phyloP scores from a whole-genome alignment of 495 filamentous ascomycete species.

The Massariosphaeria phaeospora region DNA sequence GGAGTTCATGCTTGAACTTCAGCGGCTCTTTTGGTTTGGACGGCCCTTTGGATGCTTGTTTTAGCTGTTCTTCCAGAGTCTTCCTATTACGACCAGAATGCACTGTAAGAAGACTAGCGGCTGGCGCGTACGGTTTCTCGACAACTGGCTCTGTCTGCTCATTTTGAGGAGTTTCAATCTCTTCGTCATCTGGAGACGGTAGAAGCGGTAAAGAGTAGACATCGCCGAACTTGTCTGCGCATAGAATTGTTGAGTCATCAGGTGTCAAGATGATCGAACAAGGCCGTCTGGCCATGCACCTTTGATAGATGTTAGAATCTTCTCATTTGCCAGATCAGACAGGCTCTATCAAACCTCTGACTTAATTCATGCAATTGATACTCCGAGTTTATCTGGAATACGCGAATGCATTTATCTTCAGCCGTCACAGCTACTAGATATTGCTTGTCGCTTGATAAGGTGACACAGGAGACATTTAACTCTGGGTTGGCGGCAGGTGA shows the following conservation, averaged over 20 bases:
- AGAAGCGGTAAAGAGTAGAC: slow-evolving; percentile 84
- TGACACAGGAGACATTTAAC: slow-evolving; percentile 37
- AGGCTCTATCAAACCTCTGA: slow-evolving; percentile 65
- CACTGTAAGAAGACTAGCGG: slow-evolving; percentile 71
- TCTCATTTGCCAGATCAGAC: neutral
- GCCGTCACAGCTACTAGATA: slow-evolving; percentile 73
- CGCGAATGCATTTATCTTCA: slow-evolving; percentile 85
- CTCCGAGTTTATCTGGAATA: slow-evolving; percentile 61
- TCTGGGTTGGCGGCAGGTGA: slow-evolving; percentile 30
- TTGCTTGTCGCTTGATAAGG: slow-evolving; percentile 54
- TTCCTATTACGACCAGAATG: slow-evolving; percentile 75
- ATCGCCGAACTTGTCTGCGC: slow-evolving; percentile 92
- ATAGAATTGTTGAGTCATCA: slow-evolving; percentile 65
- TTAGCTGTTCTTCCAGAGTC: slow-evolving; percentile 68
- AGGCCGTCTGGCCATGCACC: slow-evolving; percentile 83
- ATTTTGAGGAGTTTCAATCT: slow-evolving; percentile 14
- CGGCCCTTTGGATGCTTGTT: slow-evolving; percentile 42
- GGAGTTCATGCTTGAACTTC: slow-evolving; percentile 64
- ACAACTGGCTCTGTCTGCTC: slow-evolving; percentile 17
- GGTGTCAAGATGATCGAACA: slow-evolving; percentile 65
- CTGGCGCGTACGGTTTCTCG: slow-evolving; percentile 46
- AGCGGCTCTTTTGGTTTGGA: slow-evolving; percentile 44
- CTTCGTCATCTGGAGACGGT: slow-evolving; percentile 38
- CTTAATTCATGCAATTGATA: slow-evolving; percentile 64
- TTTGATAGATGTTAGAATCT: slow-evolving; percentile 36